These are phyloP conservation scores for Fusarium oxysporum DNA, from an alignment of 2,329 filamentous ascomycete species.

Conservation along the genomic window DNA sequence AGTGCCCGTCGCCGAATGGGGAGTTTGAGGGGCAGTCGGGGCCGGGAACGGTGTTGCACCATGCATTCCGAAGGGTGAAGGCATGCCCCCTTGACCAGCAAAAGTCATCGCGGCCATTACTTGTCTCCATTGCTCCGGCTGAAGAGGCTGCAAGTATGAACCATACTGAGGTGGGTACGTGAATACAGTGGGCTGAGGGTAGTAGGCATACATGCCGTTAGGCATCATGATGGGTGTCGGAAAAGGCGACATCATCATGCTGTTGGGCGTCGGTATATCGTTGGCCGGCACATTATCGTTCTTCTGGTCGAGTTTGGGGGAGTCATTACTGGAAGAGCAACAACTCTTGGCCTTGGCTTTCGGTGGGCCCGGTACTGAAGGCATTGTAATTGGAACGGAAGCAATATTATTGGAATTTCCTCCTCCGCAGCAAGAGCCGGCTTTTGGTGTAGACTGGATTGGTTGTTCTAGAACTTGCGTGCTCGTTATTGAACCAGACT, in stretches of 20 bases:
- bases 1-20: conserved; percentile 46
- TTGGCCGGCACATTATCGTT: conserved; percentile 33
- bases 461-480: conserved; percentile 29
- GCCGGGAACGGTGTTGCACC: conserved; percentile 36
- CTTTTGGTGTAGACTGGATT: conserved; percentile 30
- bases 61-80: conserved; percentile 44
- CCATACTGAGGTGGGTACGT: conserved; percentile 66
- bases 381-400: conserved; percentile 21
- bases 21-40: conserved; percentile 27
- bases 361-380: conserved; percentile 29
- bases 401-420: conserved; percentile 11
- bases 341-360: conserved; percentile 45
- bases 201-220: conserved; percentile 56
- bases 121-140: conserved; percentile 65
- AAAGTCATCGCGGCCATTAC: conserved; percentile 56
- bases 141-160: conserved; percentile 65
- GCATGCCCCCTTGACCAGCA: conserved; percentile 49
- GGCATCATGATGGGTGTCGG: conserved; percentile 52
- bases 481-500: conserved; percentile 33
- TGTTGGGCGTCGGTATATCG: conserved; percentile 41
- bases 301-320: conserved; percentile 37
- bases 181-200: conserved; percentile 60
- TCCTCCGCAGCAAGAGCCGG: conserved; percentile 54
- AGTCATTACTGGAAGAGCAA: conserved; percentile 44
- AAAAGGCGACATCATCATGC: conserved; percentile 52